Conservation (phyloP, 495 filamentous ascomycete genomes). For the Trichoderma asperelloides region DNA sequence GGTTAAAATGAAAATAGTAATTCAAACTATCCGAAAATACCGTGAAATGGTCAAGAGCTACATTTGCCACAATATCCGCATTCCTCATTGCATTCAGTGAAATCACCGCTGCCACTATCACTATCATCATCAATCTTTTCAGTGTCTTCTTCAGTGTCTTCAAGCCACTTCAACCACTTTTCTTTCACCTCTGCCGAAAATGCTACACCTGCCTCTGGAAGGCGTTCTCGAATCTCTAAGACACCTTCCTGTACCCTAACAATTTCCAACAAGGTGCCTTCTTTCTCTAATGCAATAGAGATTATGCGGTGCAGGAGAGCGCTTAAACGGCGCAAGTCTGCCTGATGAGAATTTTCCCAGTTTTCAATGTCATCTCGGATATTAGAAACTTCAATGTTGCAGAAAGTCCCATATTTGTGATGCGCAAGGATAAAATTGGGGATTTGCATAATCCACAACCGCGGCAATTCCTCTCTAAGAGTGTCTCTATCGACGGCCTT, state of each 20-base stretch:
- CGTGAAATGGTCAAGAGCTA: neutral
- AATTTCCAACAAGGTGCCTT: neutral
- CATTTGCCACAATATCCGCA: slow-evolving; percentile 36
- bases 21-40: neutral
- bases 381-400: slow-evolving; percentile 39
- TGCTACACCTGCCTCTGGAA: neutral
- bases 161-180: slow-evolving; percentile 15
- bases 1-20: neutral
- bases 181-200: neutral
- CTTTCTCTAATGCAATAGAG: slow-evolving; percentile 24
- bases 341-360: slow-evolving; percentile 45
- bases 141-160: slow-evolving; percentile 18
- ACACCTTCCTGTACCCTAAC: neutral
- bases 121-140: neutral
- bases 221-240: neutral
- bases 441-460: slow-evolving; percentile 54
- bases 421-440: slow-evolving; percentile 54
- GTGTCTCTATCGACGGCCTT: slow-evolving; percentile 20
- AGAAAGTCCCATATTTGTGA: slow-evolving; percentile 46
- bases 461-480: slow-evolving; percentile 37
- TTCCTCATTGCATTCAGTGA: slow-evolving; percentile 28
- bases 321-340: slow-evolving; percentile 28
- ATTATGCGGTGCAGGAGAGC: slow-evolving; percentile 38
- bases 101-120: slow-evolving; percentile 22
- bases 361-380: slow-evolving; percentile 33